Evolutionary conservation across 768 basidiomycete genomes (phyloP), one percentile per base, ranked within the genome.

Genomic region (Trametes cubensis): DNA sequence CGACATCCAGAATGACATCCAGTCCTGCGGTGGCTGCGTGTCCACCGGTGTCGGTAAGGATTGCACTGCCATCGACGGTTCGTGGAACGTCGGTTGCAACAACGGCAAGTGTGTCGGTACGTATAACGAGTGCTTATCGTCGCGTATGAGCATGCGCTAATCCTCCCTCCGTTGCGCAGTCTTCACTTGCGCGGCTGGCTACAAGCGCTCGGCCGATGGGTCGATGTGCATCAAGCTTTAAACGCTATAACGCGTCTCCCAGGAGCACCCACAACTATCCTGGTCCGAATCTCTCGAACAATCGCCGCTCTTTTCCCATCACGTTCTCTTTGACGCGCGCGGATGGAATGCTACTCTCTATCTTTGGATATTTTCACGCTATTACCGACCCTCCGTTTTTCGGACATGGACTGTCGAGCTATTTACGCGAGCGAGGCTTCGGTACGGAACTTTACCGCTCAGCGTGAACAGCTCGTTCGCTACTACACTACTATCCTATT

Each of bases 1-100:
- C 54, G 88, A 93, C 74, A 81, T 81, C 30, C 66, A 73, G 18
- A 76, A 75, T 46, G 89, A 92, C 61, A 80, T 92, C 48, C 79
- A 84, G 61, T 85, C 86, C 15, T 93, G 91, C 73, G 91, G 90
- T 64, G 91, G 92, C 28, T 93, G 91, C 70, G 73, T 83, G 2
- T 79, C 83, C 18, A 73, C 81, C n/a, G 85, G 84, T 20, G 69
- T 75, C 45, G 91, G 91, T 25, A 76, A 84, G 71, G 88, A 94
- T 72, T 94, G 90, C 73, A 85, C 85, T 18, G 74, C 80, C 47
- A 90, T 93, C 66, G 63, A 75, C 47, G 83, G 85, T 49, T 85
- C 81, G 20, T 83, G 84, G 81, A 85, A 85, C 70, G 88, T 91
- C 68, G 83, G 82, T n/a, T 94, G 91, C 73, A 80, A 84, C 51